Percentiles rank a stretch among this genome's conserved stretches.
These are phyloP conservation scores for Ceratobasidium sp. DNA, from an alignment of 1,284 basidiomycete species.

Conservation along the genomic window DNA sequence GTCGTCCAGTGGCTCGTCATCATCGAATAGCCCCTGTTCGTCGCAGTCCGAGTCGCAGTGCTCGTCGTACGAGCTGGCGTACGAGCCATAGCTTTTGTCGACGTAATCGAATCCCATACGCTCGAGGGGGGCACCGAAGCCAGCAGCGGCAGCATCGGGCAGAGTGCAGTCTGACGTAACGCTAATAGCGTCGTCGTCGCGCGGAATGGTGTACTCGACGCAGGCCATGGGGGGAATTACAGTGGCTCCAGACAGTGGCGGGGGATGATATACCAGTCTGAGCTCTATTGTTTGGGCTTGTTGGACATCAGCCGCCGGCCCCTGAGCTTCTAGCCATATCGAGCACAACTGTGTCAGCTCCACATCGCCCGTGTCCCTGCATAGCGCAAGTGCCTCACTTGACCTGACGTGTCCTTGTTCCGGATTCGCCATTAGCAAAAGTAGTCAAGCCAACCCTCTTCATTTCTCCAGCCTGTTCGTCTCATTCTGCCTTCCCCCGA, in stretches of 20 bases:
- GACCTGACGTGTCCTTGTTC: conserved; percentile 9
- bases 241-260: neutral
- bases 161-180: conserved; percentile 38
- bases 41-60: conserved; percentile 26
- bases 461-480: neutral
- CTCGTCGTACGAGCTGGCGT: conserved; percentile 17
- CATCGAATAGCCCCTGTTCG: neutral
- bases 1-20: neutral
- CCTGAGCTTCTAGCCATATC: neutral
- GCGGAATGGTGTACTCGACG: no score
- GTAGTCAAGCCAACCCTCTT: conserved; percentile 4
- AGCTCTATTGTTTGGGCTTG: conserved; percentile 7
- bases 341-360: neutral
- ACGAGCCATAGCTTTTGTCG: conserved; percentile 21
- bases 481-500: conserved; percentile 1
- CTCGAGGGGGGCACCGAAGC: conserved; percentile 40
- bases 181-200: conserved; percentile 39
- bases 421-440: neutral
- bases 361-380: neutral
- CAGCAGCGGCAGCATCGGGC: conserved; percentile 27
- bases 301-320: conserved; percentile 6
- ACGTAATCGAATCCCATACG: conserved; percentile 31
- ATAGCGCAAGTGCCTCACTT: conserved; percentile 30
- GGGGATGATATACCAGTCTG: conserved; percentile 24
- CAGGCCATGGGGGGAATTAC: neutral